Evolutionary conservation across 352 stramenopile genomes (phyloP), one percentile per base, ranked within the genome.

Genomic region (Phytopythium mirpurense): DNA sequence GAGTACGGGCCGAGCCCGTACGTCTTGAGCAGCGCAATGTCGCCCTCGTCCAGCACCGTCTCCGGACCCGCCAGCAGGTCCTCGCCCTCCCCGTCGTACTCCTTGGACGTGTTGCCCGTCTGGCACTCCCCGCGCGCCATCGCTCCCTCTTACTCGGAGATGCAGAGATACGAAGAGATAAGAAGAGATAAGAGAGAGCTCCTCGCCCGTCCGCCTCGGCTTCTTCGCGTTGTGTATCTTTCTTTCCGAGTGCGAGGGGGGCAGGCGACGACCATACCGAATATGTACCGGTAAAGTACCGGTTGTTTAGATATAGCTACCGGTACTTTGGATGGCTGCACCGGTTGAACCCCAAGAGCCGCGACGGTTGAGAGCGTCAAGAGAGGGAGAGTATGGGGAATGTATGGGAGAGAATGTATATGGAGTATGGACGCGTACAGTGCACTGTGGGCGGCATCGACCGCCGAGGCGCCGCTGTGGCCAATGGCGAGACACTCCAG

Each of bases 11-110:
- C 97, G 24, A 98, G 68, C 19, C 96, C 96, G 72, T 99, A 99
- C n/a, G 84, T 98, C 82, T 99, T 99, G 19, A 99, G 78, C 29
- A 99, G 88, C 45, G 93, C 96, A 68, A 99, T 99, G 68, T 99
- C 97, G 19, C 95, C 96, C 62, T 98, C 95, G 56, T 97, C 89
- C 37, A 93, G 66, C 21, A 90, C 79, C 40, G 83, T 88, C 66
- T 91, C 72, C 9, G 82, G 81, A 1, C 79, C 75, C 11, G 79
- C 80, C 43, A 93, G 60, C 43, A 92, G 67, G 48, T 97, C 85
- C 45, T 97, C 82, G 56, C 96, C 70, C 45, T 98, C 93, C 19
- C 96, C 89, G 59, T 98, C 93, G 60, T 99, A 98, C 63, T 98
- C 88, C 62, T 95, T 95, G n/a, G n/a, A n/a, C 26, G 66, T 82